Percentiles rank a stretch among this genome's conserved stretches.
These are phyloP conservation scores for Linum lewisii DNA, from an alignment of 345 rosid species.

Conservation along the genomic window DNA sequence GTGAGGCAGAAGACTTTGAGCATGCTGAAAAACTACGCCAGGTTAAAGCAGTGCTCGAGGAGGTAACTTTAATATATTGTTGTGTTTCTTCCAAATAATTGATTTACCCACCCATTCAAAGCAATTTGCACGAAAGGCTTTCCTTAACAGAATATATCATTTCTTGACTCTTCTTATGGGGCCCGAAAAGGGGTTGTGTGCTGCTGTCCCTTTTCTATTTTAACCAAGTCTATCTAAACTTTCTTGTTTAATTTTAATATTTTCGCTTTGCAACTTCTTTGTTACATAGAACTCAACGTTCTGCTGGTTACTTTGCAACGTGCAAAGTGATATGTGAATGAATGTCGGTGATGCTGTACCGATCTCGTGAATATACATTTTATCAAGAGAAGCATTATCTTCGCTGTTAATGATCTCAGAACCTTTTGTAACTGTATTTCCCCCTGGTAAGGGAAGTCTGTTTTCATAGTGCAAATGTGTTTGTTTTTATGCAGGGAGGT, in stretches of 20 bases:
- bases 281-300: background rate
- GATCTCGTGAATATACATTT: background rate
- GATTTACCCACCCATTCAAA: too few relatives aligned
- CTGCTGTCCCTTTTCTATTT: too few relatives aligned
- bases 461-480: conserved; percentile 10
- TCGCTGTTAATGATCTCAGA: background rate
- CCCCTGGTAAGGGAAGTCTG: background rate
- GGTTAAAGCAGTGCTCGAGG: conserved; percentile 98
- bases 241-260: background rate
- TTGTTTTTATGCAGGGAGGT: conserved; percentile 64
- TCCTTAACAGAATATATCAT: too few relatives aligned
- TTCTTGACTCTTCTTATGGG: too few relatives aligned
- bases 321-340: background rate
- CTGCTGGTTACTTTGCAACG: background rate
- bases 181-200: too few relatives aligned
- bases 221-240: background rate
- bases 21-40: conserved; percentile 99
- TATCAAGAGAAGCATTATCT: background rate
- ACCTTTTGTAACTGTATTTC: background rate
- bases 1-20: conserved; percentile 96
- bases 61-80: conserved; percentile 35
- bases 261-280: background rate
- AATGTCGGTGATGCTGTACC: background rate
- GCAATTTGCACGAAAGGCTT: too few relatives aligned
- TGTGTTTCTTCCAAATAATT: too few relatives aligned